Percentiles rank a stretch among this genome's conserved stretches.
phyloP scores from a whole-genome alignment of 2,329 filamentous ascomycete species.

The Graphilbum fragrans region DNA sequence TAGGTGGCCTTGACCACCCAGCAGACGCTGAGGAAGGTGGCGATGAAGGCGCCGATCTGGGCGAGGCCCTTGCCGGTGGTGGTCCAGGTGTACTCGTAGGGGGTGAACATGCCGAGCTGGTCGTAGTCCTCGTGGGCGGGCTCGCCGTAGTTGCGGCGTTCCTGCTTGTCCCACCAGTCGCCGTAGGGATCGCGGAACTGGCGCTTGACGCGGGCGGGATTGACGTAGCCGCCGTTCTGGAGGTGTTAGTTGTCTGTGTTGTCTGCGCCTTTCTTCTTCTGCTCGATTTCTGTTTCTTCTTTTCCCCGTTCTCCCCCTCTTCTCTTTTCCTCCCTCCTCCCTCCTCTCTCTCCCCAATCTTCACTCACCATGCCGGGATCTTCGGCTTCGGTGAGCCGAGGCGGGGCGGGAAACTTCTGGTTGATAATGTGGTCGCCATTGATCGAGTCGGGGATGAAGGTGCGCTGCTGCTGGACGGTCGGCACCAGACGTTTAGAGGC shows the following conservation, averaged over 20 bases:
- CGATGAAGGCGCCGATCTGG: constrained; percentile 57
- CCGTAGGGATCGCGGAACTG: constrained; percentile 86
- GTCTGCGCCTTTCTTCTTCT: constrained; percentile 1
- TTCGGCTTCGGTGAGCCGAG: constrained; percentile 41
- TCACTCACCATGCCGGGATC: constrained; percentile 55
- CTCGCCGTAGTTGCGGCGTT: constrained; percentile 93
- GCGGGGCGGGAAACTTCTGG: constrained; percentile 38
- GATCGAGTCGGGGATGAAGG: constrained; percentile 39
- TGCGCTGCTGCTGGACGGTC: constrained; percentile 45
- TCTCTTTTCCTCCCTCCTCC: neutral
- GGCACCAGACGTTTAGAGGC: constrained; percentile 34
- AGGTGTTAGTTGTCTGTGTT: too few species aligned
- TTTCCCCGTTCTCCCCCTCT: neutral
- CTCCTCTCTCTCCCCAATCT: neutral
- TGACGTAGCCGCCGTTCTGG: constrained; percentile 76
- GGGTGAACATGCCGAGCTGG: constrained; percentile 76
- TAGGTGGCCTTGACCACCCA: constrained; percentile 59
- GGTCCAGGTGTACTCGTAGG: constrained; percentile 78
- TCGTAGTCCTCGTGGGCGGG: constrained; percentile 96
- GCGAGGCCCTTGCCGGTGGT: constrained; percentile 57
- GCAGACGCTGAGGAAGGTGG: constrained; percentile 48
- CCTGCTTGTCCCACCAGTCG: constrained; percentile 96
- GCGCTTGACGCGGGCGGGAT: constrained; percentile 70
- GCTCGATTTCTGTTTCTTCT: neutral
- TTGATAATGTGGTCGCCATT: constrained; percentile 34